Base-by-base conservation (phyloP, 805 yeast species). In the Deakozyma indianensis region DNA sequence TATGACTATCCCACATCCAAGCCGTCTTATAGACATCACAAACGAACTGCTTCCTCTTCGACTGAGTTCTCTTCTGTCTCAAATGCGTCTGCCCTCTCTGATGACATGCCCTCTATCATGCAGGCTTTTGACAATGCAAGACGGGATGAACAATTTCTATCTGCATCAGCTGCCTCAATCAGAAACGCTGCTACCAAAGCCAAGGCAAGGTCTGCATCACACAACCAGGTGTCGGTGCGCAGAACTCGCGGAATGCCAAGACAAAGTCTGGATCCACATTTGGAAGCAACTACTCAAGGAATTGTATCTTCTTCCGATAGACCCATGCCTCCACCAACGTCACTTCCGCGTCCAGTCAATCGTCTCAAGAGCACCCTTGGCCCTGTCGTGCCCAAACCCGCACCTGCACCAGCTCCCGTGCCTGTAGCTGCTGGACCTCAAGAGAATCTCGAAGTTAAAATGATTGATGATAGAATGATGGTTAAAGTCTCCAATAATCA, bases 401-500 rank as follows among this genome's bases (percentile, higher is more conserved):
- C 38, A 24, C 27, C 41, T 35, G 23, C 22, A n/a, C 40, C 41
- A 22, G 25, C 21, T 11, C 43, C 11, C 14, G 28, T 28, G 28
- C 25, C 42, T 3, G 20, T 11, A 5, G 28, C 9, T 7, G 16
- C 21, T 5, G 18, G 15, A 4, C 38, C 24, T 21, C 43, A 29
- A 15, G 41, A 40, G n/a, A 41, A 46, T 9, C 23, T 53, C 11
- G 43, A 55, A 14, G 58, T 56, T 23, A 46, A 52, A 35, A 56
- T 50, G 53, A 45, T 54, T 40, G 50, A 45, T 43, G 52, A 53
- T 44, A 48, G 59, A 15, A 50, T 56, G 52, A 54, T 52, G 56
- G 57, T 56, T 35, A 42, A 47, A 29, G 44, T 52, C 4, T 46
- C 43, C 16, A 49, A 47, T 14, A 47, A 49, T 4, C 43, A 44